phyloP scores from a whole-genome alignment of 2,329 filamentous ascomycete species.

The Claviceps cyperi region DNA sequence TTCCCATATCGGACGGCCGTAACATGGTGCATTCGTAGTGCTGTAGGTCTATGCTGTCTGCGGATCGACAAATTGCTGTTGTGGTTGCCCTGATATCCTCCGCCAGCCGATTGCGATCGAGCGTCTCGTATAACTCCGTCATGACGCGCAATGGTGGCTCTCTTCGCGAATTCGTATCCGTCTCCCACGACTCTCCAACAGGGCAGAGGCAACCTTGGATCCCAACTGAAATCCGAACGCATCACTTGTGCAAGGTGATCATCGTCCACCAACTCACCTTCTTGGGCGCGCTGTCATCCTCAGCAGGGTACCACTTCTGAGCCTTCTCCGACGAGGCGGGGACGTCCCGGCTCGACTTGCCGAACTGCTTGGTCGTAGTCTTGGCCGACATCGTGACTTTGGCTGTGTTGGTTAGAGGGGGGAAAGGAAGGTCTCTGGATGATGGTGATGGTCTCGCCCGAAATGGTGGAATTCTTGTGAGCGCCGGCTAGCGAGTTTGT shows the following conservation, averaged over 20 bases:
- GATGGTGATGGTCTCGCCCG: constrained; percentile 22
- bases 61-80: not conserved
- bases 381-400: constrained; percentile 57
- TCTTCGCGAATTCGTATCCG: not conserved
- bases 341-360: constrained; percentile 87
- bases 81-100: not conserved
- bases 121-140: not conserved
- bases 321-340: constrained; percentile 82
- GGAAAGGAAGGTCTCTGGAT: constrained; percentile 9
- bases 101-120: not conserved
- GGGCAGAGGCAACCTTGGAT: not conserved
- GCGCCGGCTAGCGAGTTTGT: constrained; percentile 27
- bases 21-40: not conserved
- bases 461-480: constrained; percentile 29
- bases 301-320: constrained; percentile 96
- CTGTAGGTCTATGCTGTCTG: not conserved
- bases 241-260: constrained; percentile 7
- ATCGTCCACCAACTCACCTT: constrained; percentile 58
- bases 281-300: constrained; percentile 78
- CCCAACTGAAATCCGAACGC: not conserved
- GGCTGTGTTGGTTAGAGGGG: constrained; percentile 20
- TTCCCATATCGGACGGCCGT: not conserved
- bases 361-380: constrained; percentile 85
- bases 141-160: not conserved
- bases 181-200: not conserved